Conservation (phyloP, 257 asterid genomes). For the Eucommia ulmoides region DNA sequence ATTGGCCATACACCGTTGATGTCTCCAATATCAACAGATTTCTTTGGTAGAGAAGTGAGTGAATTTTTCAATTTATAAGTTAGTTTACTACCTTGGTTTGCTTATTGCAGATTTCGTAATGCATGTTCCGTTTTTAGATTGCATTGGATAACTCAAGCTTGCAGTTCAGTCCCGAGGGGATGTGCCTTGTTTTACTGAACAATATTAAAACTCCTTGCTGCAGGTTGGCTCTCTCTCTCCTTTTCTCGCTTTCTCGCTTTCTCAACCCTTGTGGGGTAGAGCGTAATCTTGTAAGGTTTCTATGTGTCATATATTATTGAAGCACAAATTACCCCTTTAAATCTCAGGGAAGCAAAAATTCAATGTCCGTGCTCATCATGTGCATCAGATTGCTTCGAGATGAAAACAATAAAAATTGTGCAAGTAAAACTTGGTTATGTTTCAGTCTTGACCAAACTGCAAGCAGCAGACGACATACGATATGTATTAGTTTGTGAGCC, state of each 20-base stretch:
- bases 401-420: slow-evolving; percentile 66
- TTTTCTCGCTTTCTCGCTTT: no score
- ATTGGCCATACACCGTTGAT: slow-evolving; percentile 52
- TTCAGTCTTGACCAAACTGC: slow-evolving; percentile 47
- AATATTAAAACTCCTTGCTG: slow-evolving; percentile 60
- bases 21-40: slow-evolving; percentile 27
- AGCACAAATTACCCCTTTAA: slow-evolving; percentile 12
- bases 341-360: slow-evolving; percentile 53
- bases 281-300: no score
- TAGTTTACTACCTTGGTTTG: slow-evolving; percentile 13
- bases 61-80: slow-evolving; percentile 10
- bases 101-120: slow-evolving; percentile 10
- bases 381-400: slow-evolving; percentile 37
- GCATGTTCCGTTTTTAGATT: slow-evolving; percentile 30
- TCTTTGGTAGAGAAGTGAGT: slow-evolving; percentile 60
- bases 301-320: no score
- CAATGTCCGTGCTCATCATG: slow-evolving; percentile 62
- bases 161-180: slow-evolving; percentile 72
- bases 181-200: slow-evolving; percentile 54
- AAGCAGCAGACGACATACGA: slow-evolving; percentile 35
- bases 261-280: no score
- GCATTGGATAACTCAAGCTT: slow-evolving; percentile 36
- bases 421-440: slow-evolving; percentile 52
- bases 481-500: slow-evolving; percentile 76
- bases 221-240: slow-evolving; percentile 63